Percentiles rank a stretch among this genome's conserved stretches.
phyloP scores from a whole-genome alignment of 1,284 basidiomycete genomes.

The Ustilago xerochloae region DNA sequence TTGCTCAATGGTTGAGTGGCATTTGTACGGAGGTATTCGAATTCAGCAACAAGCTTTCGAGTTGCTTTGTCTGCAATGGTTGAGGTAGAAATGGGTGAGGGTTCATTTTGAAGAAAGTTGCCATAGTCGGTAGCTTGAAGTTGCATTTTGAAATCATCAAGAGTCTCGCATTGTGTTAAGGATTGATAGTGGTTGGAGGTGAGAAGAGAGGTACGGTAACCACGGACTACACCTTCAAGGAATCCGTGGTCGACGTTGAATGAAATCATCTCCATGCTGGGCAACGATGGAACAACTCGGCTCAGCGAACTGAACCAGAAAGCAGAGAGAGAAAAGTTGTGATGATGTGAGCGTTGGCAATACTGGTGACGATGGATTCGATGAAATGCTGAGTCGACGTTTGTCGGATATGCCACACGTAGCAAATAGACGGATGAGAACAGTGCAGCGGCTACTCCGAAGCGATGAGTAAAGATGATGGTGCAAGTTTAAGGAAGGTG shows the following conservation, averaged over 20 bases:
- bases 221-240: constrained; percentile 84
- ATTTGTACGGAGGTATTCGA: constrained; percentile 92
- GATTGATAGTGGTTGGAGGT: constrained; percentile 90
- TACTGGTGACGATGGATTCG: too few relatives aligned
- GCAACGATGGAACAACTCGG: too few relatives aligned
- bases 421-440: too few relatives aligned
- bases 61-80: constrained; percentile 96
- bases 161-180: constrained; percentile 94
- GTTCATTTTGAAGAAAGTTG: constrained; percentile 96
- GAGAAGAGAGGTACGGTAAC: constrained; percentile 92
- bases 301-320: background rate
- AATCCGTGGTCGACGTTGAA: constrained; percentile 66
- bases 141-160: constrained; percentile 80
- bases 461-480: too few relatives aligned
- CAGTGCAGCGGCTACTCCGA: too few relatives aligned
- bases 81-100: constrained; percentile 91
- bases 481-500: too few relatives aligned
- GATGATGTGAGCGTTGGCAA: background rate
- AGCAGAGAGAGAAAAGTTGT: background rate
- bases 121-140: constrained; percentile 97
- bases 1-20: constrained; percentile 89
- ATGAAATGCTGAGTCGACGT: too few relatives aligned
- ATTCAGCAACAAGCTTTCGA: constrained; percentile 92
- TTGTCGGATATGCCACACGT: too few relatives aligned
- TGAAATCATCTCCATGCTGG: constrained; percentile 63